These are phyloP conservation scores for Fusarium tjaetaba DNA, from an alignment of 2,329 filamentous ascomycete genomes.

Conservation along the genomic window DNA sequence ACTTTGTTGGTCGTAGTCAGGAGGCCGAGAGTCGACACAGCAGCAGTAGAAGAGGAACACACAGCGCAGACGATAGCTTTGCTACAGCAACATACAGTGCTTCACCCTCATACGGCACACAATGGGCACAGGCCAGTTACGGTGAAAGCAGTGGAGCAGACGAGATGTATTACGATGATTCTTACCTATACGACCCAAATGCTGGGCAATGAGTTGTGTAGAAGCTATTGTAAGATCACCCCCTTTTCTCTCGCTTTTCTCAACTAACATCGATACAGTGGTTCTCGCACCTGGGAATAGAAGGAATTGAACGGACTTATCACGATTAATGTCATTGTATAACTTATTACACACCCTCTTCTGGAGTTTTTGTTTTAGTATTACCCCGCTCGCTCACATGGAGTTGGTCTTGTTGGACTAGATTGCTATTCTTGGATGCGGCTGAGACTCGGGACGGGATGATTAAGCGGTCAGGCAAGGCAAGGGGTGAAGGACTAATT, in stretches of 20 bases:
- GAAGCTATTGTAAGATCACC: conserved; percentile 18
- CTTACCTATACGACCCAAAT: conserved; percentile 44
- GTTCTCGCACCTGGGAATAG: conserved; percentile 9
- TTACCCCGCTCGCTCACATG: conserved; percentile 40
- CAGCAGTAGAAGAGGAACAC: conserved; percentile 53
- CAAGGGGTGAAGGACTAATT: not conserved
- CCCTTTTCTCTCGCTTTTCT: not conserved
- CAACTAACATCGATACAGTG: conserved; percentile 2
- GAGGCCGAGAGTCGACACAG: conserved; percentile 58
- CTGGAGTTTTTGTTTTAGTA: conserved; percentile 9
- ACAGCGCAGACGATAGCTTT: conserved; percentile 49
- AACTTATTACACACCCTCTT: conserved; percentile 17
- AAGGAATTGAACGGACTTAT: conserved; percentile 11
- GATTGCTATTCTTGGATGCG: conserved; percentile 23
- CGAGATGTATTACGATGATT: conserved; percentile 48
- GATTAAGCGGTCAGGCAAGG: not conserved
- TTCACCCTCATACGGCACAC: conserved; percentile 36
- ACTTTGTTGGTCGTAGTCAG: conserved; percentile 62
- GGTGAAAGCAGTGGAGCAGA: conserved; percentile 48
- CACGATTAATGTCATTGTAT: conserved; percentile 35
- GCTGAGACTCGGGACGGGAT: conserved; percentile 21
- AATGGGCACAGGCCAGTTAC: conserved; percentile 47
- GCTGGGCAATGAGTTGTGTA: conserved; percentile 23
- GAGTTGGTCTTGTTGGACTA: conserved; percentile 22
- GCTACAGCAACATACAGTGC: conserved; percentile 43